These are phyloP conservation scores for Talaromyces ruber DNA, from an alignment of 495 filamentous ascomycete genomes.

Conservation along the genomic window DNA sequence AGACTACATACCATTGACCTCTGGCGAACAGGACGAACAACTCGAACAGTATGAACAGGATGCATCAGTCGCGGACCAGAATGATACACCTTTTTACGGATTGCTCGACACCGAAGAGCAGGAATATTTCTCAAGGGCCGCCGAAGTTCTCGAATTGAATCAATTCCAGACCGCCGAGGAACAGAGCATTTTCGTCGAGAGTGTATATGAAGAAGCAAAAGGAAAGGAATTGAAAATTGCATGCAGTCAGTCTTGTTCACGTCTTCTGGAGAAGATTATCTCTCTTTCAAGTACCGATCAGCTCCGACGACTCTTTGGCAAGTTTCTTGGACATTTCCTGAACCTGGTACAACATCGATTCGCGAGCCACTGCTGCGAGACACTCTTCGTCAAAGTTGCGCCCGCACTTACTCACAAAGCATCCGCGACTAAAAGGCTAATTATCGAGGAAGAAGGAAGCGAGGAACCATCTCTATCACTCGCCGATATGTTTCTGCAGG, in stretches of 20 bases:
- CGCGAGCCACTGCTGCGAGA: slow-evolving; percentile 94
- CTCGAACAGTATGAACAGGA: not conserved
- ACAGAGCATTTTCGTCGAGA: slow-evolving; percentile 68
- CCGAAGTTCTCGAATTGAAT: slow-evolving; percentile 81
- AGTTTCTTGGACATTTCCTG: slow-evolving; percentile 82
- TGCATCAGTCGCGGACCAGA: slow-evolving; percentile 23
- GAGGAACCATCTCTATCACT: slow-evolving; percentile 47
- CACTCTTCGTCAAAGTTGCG: slow-evolving; percentile 75
- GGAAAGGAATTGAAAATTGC: slow-evolving; percentile 95
- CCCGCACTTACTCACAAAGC: slow-evolving; percentile 60
- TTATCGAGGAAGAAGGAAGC: slow-evolving; percentile 24
- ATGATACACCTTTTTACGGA: slow-evolving; percentile 69
- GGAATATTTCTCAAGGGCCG: slow-evolving; percentile 86
- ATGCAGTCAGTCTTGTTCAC: slow-evolving; percentile 87
- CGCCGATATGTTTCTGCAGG: slow-evolving; percentile 75
- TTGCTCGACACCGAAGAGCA: slow-evolving; percentile 84
- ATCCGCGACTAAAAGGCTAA: slow-evolving; percentile 30
- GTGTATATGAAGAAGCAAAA: slow-evolving; percentile 74
- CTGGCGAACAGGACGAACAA: slow-evolving; percentile 8
- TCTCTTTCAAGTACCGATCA: slow-evolving; percentile 69
- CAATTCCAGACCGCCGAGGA: slow-evolving; percentile 74
- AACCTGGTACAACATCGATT: slow-evolving; percentile 89
- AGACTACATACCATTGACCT: slow-evolving; percentile 24
- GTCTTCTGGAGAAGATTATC: slow-evolving; percentile 86
- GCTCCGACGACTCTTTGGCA: slow-evolving; percentile 74